Base-by-base conservation (phyloP, 108 stramenopile species). In the Poteriospumella lacustris region DNA sequence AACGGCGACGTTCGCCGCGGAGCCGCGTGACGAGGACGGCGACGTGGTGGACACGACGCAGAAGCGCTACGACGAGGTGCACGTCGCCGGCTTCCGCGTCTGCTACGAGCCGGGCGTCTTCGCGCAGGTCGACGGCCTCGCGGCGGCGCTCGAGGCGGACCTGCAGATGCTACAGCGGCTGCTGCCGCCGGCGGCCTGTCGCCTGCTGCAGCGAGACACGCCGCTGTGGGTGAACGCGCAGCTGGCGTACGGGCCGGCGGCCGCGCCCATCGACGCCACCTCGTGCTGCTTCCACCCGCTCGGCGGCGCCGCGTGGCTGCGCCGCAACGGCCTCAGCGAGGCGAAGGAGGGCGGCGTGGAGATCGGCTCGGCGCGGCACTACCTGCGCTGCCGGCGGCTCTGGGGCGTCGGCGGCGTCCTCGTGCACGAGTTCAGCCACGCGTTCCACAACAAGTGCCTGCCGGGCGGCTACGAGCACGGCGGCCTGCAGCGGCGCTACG, bases 341-440 rank as follows among this genome's bases (percentile, higher is more conserved):
- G 76, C 78, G 1, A 92, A 91, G 90, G 75, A 67, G 42, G 86
- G 89, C 9, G 84, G 92, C 60, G 87, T 93, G 3, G 92, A 95
- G 78, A 75, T 91, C 33, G 90, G 91, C 67, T 44, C 81, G 39
- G 83, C 83, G 12, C 34, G 47, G 0, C 76, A 88, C 2, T 93
- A 95, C 76, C 41, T 76, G 28, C 80, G 79, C 0, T 89, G 91
- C 77, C 79, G 89, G 58, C 73, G 89, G 44, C 64, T 86, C 0
- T 93, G 94, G 94, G 91, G 91, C 19, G 76, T 69, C 1, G 94
- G 92, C 36, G 94, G 92, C 5, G 43, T 91, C 2, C 64, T 93
- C 68, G 31, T 93, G 9, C 94, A 95, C 68, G 94, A 95, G 77
- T 76, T 91, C 28, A 73, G 82, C 42, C 94, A 95, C 84, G 94